Evolutionary conservation across 768 basidiomycete genomes (phyloP).

Genomic region (Trametes punicea): DNA sequence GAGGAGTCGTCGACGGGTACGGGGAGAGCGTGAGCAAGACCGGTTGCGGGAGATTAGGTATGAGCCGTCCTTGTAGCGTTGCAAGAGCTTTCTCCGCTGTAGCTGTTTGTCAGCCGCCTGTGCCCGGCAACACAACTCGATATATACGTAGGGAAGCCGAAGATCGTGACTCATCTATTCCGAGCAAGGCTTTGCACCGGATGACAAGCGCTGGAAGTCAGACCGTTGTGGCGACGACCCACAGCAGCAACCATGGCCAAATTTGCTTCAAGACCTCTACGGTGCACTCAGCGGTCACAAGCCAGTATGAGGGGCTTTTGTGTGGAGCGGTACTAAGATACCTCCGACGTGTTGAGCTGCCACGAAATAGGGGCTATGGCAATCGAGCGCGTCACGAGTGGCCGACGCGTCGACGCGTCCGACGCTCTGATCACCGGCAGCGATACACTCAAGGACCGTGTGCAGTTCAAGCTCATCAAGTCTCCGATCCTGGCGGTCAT

Average conservation of each 20-base stretch:
- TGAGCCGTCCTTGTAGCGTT: constrained; percentile 71
- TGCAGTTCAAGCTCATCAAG: not conserved
- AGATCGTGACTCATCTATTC: not conserved
- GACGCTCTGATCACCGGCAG: not conserved
- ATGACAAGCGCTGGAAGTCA: no score
- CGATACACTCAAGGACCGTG: not conserved
- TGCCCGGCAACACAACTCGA: not conserved
- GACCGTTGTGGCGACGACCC: no score
- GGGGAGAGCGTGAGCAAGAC: constrained; percentile 72
- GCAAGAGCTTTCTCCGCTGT: constrained; percentile 88
- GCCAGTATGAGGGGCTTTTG: not conserved
- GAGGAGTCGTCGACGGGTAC: constrained; percentile 76
- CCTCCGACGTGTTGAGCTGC: not conserved
- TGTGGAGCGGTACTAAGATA: not conserved
- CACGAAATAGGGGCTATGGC: not conserved
- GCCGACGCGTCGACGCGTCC: not conserved
- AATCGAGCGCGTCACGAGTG: not conserved
- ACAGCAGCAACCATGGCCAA: no score
- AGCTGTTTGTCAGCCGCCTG: constrained; percentile 5
- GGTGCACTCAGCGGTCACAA: not conserved
- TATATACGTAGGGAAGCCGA: constrained; percentile 1
- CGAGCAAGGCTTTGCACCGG: not conserved
- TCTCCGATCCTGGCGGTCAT: not conserved
- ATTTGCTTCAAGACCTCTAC: no score
- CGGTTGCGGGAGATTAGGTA: constrained; percentile 57